Evolutionary conservation across 1,284 basidiomycete genomes (phyloP), one percentile per base, ranked within the genome.

Genomic region (Limonomyces culmigenus): DNA sequence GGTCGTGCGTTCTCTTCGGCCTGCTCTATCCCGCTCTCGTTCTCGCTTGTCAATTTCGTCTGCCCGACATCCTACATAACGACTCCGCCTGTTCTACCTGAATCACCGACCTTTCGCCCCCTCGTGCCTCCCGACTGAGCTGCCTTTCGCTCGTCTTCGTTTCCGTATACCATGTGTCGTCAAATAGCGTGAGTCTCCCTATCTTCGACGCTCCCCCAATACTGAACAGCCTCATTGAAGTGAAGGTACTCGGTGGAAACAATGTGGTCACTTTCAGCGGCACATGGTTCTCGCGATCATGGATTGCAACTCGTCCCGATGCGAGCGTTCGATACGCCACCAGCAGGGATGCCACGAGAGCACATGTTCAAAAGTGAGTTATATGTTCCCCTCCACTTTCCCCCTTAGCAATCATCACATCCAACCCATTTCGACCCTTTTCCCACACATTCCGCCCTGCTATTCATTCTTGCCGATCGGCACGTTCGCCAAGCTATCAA

Each of bases 191-290:
- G 49, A 34, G 54, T 56, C 6, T 20, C 10, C 5, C 19, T 18
- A 34, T 15, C 20, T 21, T 19, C 19, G 12, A 33, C 34, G n/a
- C 27, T 34, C 33, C 38, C 32, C 32, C 15, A 18, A 30, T 13
- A 39, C 41, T 32, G 41, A 38, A 39, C 39, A 30, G 44, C 33
- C 33, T 14, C 23, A 27, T 35, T 37, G 41, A 52, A 79, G 77
- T 43, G 67, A 78, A 63, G 75, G 77, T 51, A 79, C 75, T 21
- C 65, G 65, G 20, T 80, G 76, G 76, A 54, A 58, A 36, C 63
- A 60, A 44, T 80, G 75, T 54, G 70, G 70, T 48, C 75, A 80
- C 50, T 80, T 79, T 50, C 75, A 79, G 53, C 65, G 76, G 38
- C 74, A 78, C 44, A 50, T 72, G 29, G 63, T 80, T 40, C 58